Base-by-base conservation (phyloP, 192 early-diverging fungal genomes). In the Paraglomus brasilianum region DNA sequence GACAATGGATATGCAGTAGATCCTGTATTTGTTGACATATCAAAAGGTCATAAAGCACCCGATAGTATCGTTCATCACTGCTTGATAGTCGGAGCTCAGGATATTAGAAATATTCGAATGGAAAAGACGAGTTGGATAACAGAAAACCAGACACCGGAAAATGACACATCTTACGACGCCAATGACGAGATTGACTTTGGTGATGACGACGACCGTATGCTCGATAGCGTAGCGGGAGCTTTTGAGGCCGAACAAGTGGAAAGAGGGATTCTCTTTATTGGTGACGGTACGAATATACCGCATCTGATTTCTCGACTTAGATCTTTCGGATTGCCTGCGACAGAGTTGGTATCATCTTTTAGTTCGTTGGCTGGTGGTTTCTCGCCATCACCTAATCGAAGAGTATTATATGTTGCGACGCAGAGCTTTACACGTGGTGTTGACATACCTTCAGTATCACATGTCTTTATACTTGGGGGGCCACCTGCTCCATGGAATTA, bases 381-480 rank as follows among this genome's bases (percentile, higher is more conserved):
- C 22, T 8, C 38, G 43, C 39, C 45, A 24, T 14, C 5, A 46
- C 2, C 15, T 13, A 3, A 41, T 36, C 9, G 8, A n/a, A 66
- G 50, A 5, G 73, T 65, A 6, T 66, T 91, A 17, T 86, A 84
- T 56, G 69, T 94, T 24, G 86, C 88, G 2, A 87, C 84, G 0
- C 93, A 95, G 70, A 82, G 81, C 45, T 87, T 87, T 50, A 89
- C 92, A 1, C 81, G 94, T 13, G 95, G 95, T 8, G 71, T 98
- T 7, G 95, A 98, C 76, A 69, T 98, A 24, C 90, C 90, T 0
- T 76, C 82, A 63, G 78, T 90, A 1, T 86, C 88, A 3, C 87
- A 93, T 73, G 92, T 98, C 5, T 87, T 92, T 39, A 88, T 98
- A 62, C 75, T 95, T 3, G 93, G 91, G n/a, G 69, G 87, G 8